Percentiles rank a stretch among this genome's conserved stretches.
phyloP scores from a whole-genome alignment of 2,329 filamentous ascomycete genomes.

The Calonectria hongkongensis region DNA sequence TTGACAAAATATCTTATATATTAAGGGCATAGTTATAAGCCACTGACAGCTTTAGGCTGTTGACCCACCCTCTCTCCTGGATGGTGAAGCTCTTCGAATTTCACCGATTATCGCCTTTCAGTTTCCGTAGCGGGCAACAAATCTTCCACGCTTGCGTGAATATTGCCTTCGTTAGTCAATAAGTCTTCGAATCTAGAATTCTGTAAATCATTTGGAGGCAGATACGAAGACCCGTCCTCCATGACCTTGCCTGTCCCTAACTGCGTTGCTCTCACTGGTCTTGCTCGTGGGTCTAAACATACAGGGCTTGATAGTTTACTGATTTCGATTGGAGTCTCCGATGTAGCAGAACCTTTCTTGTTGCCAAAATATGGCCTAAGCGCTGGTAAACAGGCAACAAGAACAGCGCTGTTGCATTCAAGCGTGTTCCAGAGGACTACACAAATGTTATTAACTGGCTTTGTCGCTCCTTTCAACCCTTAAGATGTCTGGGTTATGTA shows the following conservation, averaged over 20 bases:
- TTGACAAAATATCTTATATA: no score
- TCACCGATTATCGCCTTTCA: no score
- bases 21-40: no score
- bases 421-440: conserved; percentile 18
- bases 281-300: not conserved
- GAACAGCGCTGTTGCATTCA: conserved; percentile 13
- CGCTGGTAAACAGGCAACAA: conserved; percentile 19
- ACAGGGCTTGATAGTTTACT: not conserved
- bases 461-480: no score
- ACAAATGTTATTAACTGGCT: not conserved
- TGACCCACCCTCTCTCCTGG: no score
- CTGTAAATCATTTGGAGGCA: not conserved
- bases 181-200: no score
- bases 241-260: not conserved
- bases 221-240: not conserved
- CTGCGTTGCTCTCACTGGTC: not conserved
- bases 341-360: not conserved
- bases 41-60: no score
- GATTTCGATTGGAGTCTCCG: not conserved
- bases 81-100: no score
- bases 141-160: not conserved
- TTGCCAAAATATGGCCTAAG: conserved; percentile 8
- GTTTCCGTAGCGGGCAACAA: not conserved
- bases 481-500: not conserved
- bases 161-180: no score